These are phyloP conservation scores for Citrullus mucosospermus DNA, from an alignment of 306 rosid species.

Conservation along the genomic window DNA sequence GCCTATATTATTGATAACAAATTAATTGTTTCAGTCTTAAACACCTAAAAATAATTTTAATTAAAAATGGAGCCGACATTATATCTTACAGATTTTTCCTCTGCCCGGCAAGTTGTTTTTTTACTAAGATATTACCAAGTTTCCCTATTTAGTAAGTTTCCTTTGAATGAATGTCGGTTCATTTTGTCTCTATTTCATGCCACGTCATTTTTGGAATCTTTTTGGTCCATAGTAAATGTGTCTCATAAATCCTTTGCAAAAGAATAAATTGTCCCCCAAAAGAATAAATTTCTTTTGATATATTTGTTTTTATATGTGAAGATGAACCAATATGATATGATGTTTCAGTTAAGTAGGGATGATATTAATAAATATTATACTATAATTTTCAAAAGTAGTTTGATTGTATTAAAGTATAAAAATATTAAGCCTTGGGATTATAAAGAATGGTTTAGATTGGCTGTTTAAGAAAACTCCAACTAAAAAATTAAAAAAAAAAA, in stretches of 20 bases:
- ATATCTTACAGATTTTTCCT: too few relatives aligned
- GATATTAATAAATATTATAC: neutral
- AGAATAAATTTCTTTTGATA: neutral
- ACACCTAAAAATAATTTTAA: too few relatives aligned
- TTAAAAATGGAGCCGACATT: too few relatives aligned
- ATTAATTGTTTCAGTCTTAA: too few relatives aligned
- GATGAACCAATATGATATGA: neutral
- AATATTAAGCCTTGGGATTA: neutral
- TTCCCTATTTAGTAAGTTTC: neutral
- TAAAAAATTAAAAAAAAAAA: neutral
- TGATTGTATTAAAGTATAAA: neutral
- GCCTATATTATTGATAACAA: too few relatives aligned
- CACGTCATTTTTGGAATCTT: neutral
- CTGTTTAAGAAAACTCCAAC: neutral
- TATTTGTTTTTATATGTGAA: neutral
- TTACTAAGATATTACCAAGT: neutral
- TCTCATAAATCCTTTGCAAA: neutral
- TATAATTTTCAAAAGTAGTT: neutral
- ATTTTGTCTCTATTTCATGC: neutral
- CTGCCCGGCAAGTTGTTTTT: too few relatives aligned
- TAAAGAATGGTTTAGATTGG: conserved; percentile 1
- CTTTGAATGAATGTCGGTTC: neutral
- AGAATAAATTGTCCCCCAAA: too few relatives aligned
- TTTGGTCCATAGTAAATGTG: neutral
- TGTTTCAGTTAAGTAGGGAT: neutral